phyloP scores from a whole-genome alignment of 2,329 filamentous ascomycete species.

The Coniochaeta sp. region DNA sequence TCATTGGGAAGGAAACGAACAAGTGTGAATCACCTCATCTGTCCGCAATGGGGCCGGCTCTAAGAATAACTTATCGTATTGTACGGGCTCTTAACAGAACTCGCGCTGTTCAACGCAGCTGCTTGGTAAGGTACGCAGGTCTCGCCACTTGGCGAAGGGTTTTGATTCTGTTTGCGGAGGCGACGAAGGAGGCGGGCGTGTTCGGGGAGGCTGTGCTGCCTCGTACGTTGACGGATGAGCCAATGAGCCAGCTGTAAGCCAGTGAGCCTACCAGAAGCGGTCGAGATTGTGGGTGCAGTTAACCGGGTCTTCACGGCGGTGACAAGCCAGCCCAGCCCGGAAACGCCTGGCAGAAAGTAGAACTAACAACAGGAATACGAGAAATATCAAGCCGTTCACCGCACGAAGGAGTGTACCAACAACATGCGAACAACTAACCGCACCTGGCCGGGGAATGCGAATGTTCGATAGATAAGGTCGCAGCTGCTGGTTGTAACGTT shows the following conservation, averaged over 20 bases:
- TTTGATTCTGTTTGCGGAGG: too few relatives aligned
- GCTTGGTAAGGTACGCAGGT: background rate
- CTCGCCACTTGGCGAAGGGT: background rate
- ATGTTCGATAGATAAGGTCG: too few relatives aligned
- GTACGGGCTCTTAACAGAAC: background rate
- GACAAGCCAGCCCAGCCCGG: background rate
- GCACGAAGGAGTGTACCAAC: background rate
- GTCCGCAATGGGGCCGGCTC: background rate
- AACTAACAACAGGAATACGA: background rate
- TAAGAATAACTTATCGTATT: background rate
- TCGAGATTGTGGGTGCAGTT: background rate
- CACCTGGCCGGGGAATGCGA: too few relatives aligned
- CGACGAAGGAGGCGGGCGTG: too few relatives aligned
- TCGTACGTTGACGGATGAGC: slow-evolving; percentile 1
- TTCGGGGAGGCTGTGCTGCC: background rate
- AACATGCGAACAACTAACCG: too few relatives aligned
- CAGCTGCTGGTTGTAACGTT: too few relatives aligned
- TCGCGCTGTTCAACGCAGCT: background rate
- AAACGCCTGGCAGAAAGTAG: background rate
- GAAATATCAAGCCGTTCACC: background rate
- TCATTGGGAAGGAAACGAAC: background rate
- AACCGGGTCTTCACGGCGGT: background rate
- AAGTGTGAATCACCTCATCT: background rate
- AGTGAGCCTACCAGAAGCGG: background rate
- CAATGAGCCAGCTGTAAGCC: too few relatives aligned